Evolutionary conservation across 768 basidiomycete genomes (phyloP).

Genomic region (Boletus reticulatus): DNA sequence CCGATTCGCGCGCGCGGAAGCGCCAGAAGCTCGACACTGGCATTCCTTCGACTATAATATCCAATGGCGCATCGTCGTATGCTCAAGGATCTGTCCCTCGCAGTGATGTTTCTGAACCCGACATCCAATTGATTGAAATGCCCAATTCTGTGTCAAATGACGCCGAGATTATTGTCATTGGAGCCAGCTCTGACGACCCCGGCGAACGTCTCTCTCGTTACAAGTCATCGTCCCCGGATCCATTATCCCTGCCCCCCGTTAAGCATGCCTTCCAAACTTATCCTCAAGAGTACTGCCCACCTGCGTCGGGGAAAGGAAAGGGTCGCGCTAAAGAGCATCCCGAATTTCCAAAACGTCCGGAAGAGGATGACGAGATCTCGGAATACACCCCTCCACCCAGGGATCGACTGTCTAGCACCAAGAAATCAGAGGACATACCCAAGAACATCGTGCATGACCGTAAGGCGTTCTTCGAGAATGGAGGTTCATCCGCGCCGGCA

Average conservation of each 20-base stretch:
- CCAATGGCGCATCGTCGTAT: slow-evolving; percentile 3
- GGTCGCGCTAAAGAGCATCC: slow-evolving; percentile 12
- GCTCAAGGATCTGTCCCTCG: background rate
- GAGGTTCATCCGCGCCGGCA: background rate
- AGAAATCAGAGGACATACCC: slow-evolving; percentile 16
- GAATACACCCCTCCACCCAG: slow-evolving; percentile 10
- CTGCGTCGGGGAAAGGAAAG: slow-evolving; percentile 22
- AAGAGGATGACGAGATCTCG: slow-evolving; percentile 23
- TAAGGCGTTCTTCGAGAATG: slow-evolving; percentile 10
- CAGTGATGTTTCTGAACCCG: slow-evolving; percentile 13
- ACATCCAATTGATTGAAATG: slow-evolving; percentile 20
- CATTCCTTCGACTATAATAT: background rate
- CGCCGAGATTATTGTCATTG: slow-evolving; percentile 23
- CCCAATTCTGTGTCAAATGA: slow-evolving; percentile 7
- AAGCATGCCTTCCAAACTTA: slow-evolving; percentile 24
- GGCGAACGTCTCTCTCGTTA: slow-evolving; percentile 19
- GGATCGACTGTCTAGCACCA: background rate
- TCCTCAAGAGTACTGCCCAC: slow-evolving; percentile 9
- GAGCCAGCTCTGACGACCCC: slow-evolving; percentile 18
- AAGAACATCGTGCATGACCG: slow-evolving; percentile 10
- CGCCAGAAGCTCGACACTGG: slow-evolving; percentile 19
- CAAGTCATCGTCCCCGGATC: slow-evolving; percentile 26
- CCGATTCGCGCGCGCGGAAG: slow-evolving; percentile 16
- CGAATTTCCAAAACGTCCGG: slow-evolving; percentile 19
- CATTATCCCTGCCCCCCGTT: background rate